Conservation (phyloP, 495 filamentous ascomycete genomes). For the Aspergillus homomorphus region DNA sequence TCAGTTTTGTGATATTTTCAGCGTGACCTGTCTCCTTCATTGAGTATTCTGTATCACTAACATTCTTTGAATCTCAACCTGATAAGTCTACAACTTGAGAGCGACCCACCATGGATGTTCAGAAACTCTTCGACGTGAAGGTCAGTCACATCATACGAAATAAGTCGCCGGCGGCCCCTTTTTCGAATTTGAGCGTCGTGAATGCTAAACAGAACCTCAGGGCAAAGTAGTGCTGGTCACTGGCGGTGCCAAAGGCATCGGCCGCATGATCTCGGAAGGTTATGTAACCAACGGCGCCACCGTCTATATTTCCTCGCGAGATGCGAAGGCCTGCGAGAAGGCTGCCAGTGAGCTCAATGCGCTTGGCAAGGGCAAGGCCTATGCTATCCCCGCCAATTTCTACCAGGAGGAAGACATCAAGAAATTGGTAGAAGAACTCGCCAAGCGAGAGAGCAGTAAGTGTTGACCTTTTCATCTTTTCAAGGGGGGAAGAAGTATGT, state of each 20-base stretch:
- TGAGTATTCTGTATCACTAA: neutral
- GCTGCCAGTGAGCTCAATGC: slow-evolving; percentile 60
- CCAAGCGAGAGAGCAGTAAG: slow-evolving; percentile 58
- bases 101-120: slow-evolving; percentile 47
- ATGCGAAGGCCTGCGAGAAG: slow-evolving; percentile 56
- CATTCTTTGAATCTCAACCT: too few species aligned
- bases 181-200: neutral
- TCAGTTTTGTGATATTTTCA: neutral
- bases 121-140: slow-evolving; percentile 57
- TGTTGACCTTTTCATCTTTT: slow-evolving; percentile 2
- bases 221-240: slow-evolving; percentile 75
- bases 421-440: slow-evolving; percentile 60
- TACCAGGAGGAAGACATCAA: slow-evolving; percentile 71
- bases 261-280: slow-evolving; percentile 77
- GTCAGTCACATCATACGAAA: slow-evolving; percentile 27
- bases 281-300: slow-evolving; percentile 76
- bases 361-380: slow-evolving; percentile 57
- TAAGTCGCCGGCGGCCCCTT: neutral
- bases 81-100: too few species aligned
- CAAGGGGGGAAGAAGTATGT: neutral
- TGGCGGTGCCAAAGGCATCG: slow-evolving; percentile 68
- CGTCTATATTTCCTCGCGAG: slow-evolving; percentile 79
- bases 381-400: slow-evolving; percentile 68
- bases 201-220: slow-evolving; percentile 34
- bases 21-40: neutral